Percentiles rank a stretch among this genome's conserved stretches.
phyloP scores from a whole-genome alignment of 768 basidiomycete species.

The Rhodotorula toruloides region DNA sequence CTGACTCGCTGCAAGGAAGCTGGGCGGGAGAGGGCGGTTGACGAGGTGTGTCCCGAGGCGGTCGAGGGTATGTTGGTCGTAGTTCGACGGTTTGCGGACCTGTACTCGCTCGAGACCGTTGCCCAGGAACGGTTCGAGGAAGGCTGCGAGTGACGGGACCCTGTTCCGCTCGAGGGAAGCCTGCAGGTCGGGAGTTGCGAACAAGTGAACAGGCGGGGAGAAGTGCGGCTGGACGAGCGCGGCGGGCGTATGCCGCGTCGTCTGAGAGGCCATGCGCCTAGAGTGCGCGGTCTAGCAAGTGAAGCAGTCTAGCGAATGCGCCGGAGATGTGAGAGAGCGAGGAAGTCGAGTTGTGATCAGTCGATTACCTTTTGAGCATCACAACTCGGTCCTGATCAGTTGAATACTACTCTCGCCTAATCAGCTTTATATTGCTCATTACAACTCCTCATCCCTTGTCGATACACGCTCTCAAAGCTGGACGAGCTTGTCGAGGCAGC shows the following conservation, averaged over 20 bases:
- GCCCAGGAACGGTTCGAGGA: conserved; percentile 11
- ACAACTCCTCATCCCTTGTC: too few relatives aligned
- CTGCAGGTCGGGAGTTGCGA: not conserved
- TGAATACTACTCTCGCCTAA: too few relatives aligned
- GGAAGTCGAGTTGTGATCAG: too few relatives aligned
- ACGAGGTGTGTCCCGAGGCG: conserved; percentile 14
- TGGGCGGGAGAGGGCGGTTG: conserved; percentile 2
- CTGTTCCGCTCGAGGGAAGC: not conserved
- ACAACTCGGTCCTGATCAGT: not conserved
- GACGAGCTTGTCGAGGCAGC: not conserved
- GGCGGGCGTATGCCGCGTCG: too few relatives aligned
- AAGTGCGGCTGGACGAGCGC: conserved; percentile 3
- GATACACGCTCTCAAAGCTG: not conserved
- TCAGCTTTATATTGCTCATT: too few relatives aligned
- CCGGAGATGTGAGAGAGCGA: too few relatives aligned
- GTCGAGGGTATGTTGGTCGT: not conserved
- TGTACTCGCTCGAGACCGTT: not conserved
- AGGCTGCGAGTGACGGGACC: not conserved
- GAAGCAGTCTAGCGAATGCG: too few relatives aligned
- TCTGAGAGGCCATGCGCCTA: too few relatives aligned
- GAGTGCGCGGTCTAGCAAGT: not conserved
- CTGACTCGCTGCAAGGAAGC: not conserved
- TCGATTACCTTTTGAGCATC: too few relatives aligned
- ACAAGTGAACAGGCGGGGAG: conserved; percentile 3
- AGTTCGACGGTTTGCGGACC: conserved; percentile 1